phyloP scores from a whole-genome alignment of 2,329 filamentous ascomycete species.

The Fusarium sacchari region DNA sequence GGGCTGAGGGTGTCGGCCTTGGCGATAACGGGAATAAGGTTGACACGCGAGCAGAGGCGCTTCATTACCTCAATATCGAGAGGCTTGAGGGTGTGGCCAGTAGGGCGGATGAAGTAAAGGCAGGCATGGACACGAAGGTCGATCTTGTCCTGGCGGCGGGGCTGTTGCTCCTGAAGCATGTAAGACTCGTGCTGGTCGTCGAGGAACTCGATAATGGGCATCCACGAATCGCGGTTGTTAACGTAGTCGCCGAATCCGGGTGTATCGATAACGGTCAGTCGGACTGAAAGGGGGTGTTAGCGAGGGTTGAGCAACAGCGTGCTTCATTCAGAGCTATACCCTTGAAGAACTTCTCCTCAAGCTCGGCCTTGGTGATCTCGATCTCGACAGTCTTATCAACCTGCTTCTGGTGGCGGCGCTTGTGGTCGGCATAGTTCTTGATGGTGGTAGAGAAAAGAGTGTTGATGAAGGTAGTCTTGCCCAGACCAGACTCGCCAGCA shows the following conservation, averaged over 20 bases:
- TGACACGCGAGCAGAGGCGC: conserved; percentile 96
- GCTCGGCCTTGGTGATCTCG: conserved; percentile 99
- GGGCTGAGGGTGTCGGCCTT: conserved; percentile 99
- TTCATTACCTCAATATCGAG: conserved; percentile 99
- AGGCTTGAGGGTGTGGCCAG: conserved; percentile 97
- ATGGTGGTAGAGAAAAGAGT: conserved; percentile 99
- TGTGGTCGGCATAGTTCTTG: conserved; percentile 99
- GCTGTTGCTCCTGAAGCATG: conserved; percentile 99
- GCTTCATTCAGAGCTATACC: conserved; percentile 64
- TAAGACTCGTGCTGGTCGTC: conserved; percentile 99
- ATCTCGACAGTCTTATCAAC: conserved; percentile 99
- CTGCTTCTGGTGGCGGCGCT: conserved; percentile 98
- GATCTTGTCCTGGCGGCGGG: conserved; percentile 97
- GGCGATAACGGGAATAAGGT: conserved; percentile 97
- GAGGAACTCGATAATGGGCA: conserved; percentile 99
- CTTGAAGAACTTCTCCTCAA: conserved; percentile 99
- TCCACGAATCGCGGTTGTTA: conserved; percentile 99
- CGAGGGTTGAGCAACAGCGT: conserved; percentile 1
- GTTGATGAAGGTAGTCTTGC: conserved; percentile 99
- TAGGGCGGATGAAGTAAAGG: conserved; percentile 98
- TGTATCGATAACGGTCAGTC: conserved; percentile 98
- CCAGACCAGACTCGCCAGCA: conserved; percentile 96
- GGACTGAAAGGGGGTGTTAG: conserved; percentile 68
- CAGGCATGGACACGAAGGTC: conserved; percentile 98
- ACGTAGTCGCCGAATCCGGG: conserved; percentile 99